A percentile compares a stretch with the other conserved stretches of the same genome.
Evolutionary conservation across 768 basidiomycete genomes (phyloP).

Genomic region (Boletus reticuloceps): DNA sequence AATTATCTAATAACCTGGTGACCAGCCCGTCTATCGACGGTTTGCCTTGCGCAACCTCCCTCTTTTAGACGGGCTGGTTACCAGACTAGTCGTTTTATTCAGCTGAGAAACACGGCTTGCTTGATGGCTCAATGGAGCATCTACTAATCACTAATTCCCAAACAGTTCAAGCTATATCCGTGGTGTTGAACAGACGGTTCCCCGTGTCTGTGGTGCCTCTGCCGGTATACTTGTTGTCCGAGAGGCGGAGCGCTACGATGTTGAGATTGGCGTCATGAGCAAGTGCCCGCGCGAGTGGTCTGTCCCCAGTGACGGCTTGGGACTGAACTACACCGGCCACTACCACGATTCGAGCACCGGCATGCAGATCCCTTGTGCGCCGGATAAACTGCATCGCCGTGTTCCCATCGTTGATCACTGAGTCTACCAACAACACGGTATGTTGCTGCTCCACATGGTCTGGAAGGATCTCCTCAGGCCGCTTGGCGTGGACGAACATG

Average conservation of each 20-base stretch:
- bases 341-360: constrained; percentile 14
- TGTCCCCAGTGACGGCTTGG: constrained; percentile 11
- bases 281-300: constrained; percentile 12
- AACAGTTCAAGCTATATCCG: constrained; percentile 8
- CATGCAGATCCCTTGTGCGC: constrained; percentile 8
- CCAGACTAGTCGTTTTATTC: too few species aligned
- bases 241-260: constrained; percentile 12
- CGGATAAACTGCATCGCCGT: constrained; percentile 14
- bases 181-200: constrained; percentile 14
- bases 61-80: too few species aligned
- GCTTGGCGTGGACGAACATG: constrained; percentile 15
- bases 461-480: constrained; percentile 14
- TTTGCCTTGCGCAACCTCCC: too few species aligned
- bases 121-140: too few species aligned
- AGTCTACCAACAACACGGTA: constrained; percentile 15
- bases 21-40: too few species aligned
- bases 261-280: constrained; percentile 11
- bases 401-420: constrained; percentile 11
- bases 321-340: constrained; percentile 12
- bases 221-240: constrained; percentile 14
- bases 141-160: not conserved
- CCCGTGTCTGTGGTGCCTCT: constrained; percentile 13
- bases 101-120: too few species aligned
- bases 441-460: constrained; percentile 11
- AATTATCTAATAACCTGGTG: too few species aligned